phyloP scores from a whole-genome alignment of 225 moss, liverwort and hornwort genomes.

The Neckera pumila region DNA sequence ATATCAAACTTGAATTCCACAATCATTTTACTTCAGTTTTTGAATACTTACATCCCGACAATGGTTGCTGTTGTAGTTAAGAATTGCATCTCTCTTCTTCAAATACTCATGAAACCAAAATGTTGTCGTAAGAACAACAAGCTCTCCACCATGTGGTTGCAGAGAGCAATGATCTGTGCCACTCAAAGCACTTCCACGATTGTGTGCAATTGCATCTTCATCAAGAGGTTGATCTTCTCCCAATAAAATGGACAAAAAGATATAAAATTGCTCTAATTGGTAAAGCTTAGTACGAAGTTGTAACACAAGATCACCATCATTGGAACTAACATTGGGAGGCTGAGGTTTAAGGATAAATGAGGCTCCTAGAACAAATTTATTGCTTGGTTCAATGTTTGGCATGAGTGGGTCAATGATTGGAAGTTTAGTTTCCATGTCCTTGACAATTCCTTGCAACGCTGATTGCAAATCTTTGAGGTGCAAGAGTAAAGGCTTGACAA shows the following conservation, averaged over 20 bases:
- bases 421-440: not conserved
- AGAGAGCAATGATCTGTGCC: not conserved
- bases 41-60: not conserved
- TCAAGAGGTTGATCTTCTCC: not conserved
- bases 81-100: not conserved
- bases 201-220: not conserved
- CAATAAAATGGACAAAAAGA: not conserved
- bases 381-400: not conserved
- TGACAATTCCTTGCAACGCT: not conserved
- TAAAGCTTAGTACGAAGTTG: not conserved
- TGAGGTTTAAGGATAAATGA: not conserved
- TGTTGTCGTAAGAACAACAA: not conserved
- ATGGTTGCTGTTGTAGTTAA: no score
- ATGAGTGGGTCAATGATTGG: not conserved
- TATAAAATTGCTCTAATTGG: not conserved
- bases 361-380: not conserved
- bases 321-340: not conserved
- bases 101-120: not conserved
- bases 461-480: not conserved
- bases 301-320: no score
- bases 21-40: not conserved
- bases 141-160: not conserved
- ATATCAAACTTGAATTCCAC: not conserved
- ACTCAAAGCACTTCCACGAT: not conserved
- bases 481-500: not conserved